A percentile compares a stretch with the other conserved stretches of the same genome.
These are phyloP conservation scores for Fonsecaea multimorphosa DNA, from an alignment of 2,329 filamentous ascomycete species.

Conservation along the genomic window DNA sequence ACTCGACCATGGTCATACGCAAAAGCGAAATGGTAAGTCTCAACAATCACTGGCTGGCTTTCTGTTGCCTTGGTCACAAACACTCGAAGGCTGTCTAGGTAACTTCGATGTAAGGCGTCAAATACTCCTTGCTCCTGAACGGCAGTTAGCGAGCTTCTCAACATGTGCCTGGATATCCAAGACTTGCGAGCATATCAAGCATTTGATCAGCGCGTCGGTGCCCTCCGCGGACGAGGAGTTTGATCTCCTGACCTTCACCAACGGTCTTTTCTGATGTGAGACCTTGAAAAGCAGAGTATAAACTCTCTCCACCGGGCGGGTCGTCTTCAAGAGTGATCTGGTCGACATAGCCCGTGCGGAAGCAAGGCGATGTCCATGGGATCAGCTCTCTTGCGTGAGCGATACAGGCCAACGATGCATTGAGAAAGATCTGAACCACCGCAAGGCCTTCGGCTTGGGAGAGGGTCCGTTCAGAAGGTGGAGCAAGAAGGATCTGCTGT, in stretches of 20 bases:
- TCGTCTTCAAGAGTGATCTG: slow-evolving; percentile 24
- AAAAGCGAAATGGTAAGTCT: slow-evolving; percentile 59
- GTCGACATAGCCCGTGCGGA: slow-evolving; percentile 33
- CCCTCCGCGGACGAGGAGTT: slow-evolving; percentile 49
- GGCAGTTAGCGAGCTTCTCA: slow-evolving; percentile 38
- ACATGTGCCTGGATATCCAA: slow-evolving; percentile 19
- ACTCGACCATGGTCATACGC: slow-evolving; percentile 48
- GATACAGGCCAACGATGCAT: slow-evolving; percentile 37
- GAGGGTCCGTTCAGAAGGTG: slow-evolving; percentile 7
- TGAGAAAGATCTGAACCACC: slow-evolving; percentile 37
- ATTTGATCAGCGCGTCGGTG: slow-evolving; percentile 52
- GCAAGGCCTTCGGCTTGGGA: slow-evolving; percentile 33
- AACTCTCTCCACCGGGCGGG: slow-evolving; percentile 37
- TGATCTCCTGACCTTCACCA: slow-evolving; percentile 44
- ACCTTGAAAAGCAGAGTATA: slow-evolving; percentile 36
- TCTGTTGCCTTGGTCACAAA: slow-evolving; percentile 52
- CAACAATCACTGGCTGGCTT: slow-evolving; percentile 50
- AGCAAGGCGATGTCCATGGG: slow-evolving; percentile 32
- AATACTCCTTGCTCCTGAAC: slow-evolving; percentile 58
- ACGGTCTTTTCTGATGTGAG: background rate
- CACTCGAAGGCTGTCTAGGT: slow-evolving; percentile 55
- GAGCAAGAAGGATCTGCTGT: slow-evolving; percentile 22
- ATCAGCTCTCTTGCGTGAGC: slow-evolving; percentile 35
- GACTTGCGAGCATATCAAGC: slow-evolving; percentile 54
- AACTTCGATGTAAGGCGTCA: slow-evolving; percentile 51